Evolutionary conservation across 768 basidiomycete genomes (phyloP).

Genomic region (Dioszegia aurantiaca): DNA sequence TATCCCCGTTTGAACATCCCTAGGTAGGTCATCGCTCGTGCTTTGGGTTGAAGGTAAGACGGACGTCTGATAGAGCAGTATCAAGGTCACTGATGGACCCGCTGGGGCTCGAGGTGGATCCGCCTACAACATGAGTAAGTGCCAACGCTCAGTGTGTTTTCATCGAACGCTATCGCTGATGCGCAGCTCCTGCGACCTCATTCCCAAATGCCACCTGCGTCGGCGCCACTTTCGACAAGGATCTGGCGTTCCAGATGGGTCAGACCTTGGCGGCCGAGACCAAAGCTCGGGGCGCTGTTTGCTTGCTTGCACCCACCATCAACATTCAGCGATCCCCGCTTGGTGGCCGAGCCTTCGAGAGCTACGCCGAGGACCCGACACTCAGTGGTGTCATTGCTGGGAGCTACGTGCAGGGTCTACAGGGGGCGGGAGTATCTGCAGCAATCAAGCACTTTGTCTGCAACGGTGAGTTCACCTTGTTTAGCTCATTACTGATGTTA

Average conservation of each 20-base stretch:
- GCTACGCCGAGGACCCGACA: slow-evolving; percentile 59
- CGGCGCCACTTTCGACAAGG: slow-evolving; percentile 68
- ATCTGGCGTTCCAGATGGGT: slow-evolving; percentile 61
- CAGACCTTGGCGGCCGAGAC: slow-evolving; percentile 63
- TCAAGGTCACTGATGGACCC: slow-evolving; percentile 71
- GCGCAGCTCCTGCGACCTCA: slow-evolving; percentile 59
- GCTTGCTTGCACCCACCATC: slow-evolving; percentile 68
- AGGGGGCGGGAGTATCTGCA: slow-evolving; percentile 70
- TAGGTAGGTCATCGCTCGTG: slow-evolving; percentile 1
- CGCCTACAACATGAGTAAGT: slow-evolving; percentile 41
- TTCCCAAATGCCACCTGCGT: slow-evolving; percentile 68
- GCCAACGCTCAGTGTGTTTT: slow-evolving; percentile 51
- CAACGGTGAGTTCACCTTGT: not conserved
- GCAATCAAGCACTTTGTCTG: slow-evolving; percentile 75
- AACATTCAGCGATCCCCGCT: slow-evolving; percentile 65
- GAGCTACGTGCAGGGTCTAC: slow-evolving; percentile 72
- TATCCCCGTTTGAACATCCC: slow-evolving; percentile 62
- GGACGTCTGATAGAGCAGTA: slow-evolving; percentile 62
- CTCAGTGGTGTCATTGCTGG: slow-evolving; percentile 69
- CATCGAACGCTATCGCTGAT: slow-evolving; percentile 12
- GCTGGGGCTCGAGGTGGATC: slow-evolving; percentile 64
- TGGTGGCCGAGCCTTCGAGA: slow-evolving; percentile 54
- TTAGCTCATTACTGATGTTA: slow-evolving; percentile 12
- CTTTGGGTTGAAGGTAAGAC: slow-evolving; percentile 43
- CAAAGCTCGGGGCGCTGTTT: slow-evolving; percentile 61